Percentiles rank a stretch among this genome's conserved stretches.
Evolutionary conservation across 139 green algal genomes (phyloP).

Genomic region (Haematococcus lacustris): DNA sequence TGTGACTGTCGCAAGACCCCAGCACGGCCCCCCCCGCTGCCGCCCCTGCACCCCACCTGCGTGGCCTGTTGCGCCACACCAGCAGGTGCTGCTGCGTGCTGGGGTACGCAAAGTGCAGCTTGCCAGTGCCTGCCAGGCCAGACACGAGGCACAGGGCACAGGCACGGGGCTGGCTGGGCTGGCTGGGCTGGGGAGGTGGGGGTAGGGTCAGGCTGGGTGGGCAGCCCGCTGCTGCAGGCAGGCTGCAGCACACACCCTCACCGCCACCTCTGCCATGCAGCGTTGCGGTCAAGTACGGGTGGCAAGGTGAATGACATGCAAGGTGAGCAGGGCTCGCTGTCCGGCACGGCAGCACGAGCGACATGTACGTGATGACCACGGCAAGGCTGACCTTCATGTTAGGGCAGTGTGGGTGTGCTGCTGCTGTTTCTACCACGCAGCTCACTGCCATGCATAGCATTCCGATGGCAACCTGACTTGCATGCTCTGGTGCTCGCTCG

Average conservation of each 20-base stretch:
- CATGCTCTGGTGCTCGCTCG: no score
- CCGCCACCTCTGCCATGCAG: not conserved
- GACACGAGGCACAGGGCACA: not conserved
- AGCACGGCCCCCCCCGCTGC: no score
- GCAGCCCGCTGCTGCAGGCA: no score
- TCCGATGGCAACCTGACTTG: no score
- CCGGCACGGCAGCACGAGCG: no score
- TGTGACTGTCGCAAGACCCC: not conserved
- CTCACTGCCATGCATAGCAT: not conserved
- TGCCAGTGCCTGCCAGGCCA: slow-evolving; percentile 47
- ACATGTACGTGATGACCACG: no score
- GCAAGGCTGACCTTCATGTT: not conserved
- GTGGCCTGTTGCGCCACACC: slow-evolving; percentile 83
- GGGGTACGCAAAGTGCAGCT: slow-evolving; percentile 82
- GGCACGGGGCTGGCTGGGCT: no score
- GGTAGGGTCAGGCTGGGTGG: no score
- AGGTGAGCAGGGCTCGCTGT: no score
- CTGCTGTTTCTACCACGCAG: not conserved
- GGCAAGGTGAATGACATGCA: no score
- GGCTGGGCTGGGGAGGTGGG: no score
- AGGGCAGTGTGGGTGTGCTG: not conserved
- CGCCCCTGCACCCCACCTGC: slow-evolving; percentile 45
- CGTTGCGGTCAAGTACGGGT: no score
- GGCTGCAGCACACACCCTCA: not conserved
- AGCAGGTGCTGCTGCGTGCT: slow-evolving; percentile 95